phyloP scores from a whole-genome alignment of 2,329 filamentous ascomycete genomes.

The Clarireedia paspali region DNA sequence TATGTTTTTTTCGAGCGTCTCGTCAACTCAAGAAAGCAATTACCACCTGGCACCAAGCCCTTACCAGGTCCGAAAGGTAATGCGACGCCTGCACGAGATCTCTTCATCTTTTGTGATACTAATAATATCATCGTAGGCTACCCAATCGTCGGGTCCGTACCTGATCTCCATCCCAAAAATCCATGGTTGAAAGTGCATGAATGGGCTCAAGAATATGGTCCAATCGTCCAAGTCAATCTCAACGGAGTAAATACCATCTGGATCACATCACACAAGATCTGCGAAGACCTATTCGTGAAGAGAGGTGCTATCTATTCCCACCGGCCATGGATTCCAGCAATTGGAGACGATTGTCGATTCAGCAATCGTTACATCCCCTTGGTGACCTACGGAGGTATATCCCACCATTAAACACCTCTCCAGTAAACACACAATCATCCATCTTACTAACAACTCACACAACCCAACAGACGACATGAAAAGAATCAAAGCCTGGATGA shows the following conservation, averaged over 20 bases:
- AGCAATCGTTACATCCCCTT: slow-evolving; percentile 11
- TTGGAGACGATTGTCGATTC: slow-evolving; percentile 7
- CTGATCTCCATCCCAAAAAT: slow-evolving; percentile 18
- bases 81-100: background rate
- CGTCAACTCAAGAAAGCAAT: background rate
- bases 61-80: slow-evolving; percentile 15
- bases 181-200: slow-evolving; percentile 36
- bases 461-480: slow-evolving; percentile 8
- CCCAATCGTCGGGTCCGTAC: slow-evolving; percentile 14
- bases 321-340: slow-evolving; percentile 8
- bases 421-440: background rate
- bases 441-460: background rate
- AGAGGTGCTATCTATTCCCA: slow-evolving; percentile 32
- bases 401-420: background rate
- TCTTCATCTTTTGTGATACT: background rate
- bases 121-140: slow-evolving; percentile 3
- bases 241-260: slow-evolving; percentile 33
- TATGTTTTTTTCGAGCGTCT: slow-evolving; percentile 3
- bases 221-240: slow-evolving; percentile 38
- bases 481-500: slow-evolving; percentile 11
- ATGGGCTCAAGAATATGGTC: slow-evolving; percentile 31
- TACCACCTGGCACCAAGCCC: slow-evolving; percentile 10
- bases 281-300: slow-evolving; percentile 35
- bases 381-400: slow-evolving; percentile 8
- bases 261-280: slow-evolving; percentile 33